Percentiles rank a stretch among this genome's conserved stretches.
These are phyloP conservation scores for Podospora appendiculata DNA, from an alignment of 495 filamentous ascomycete genomes.

Conservation along the genomic window DNA sequence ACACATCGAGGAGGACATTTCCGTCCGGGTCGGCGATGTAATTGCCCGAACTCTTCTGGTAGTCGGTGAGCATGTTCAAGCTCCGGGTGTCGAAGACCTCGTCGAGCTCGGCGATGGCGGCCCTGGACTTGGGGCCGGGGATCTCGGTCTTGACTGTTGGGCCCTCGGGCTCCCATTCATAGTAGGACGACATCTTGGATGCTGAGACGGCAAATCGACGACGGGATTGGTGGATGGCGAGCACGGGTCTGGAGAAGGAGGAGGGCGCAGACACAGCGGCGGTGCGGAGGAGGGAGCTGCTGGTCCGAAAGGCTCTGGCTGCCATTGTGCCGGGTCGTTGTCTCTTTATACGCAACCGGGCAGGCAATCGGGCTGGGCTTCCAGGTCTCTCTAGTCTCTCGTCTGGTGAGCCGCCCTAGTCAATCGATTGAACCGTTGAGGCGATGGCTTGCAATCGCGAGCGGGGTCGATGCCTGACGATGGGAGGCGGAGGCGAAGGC, in stretches of 20 bases:
- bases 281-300: background rate
- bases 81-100: constrained; percentile 89
- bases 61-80: constrained; percentile 89
- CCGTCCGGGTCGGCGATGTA: constrained; percentile 88
- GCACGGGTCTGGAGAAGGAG: background rate
- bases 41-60: constrained; percentile 62
- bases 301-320: background rate
- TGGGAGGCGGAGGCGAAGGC: too few relatives aligned
- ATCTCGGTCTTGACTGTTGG: constrained; percentile 71
- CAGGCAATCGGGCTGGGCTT: too few relatives aligned
- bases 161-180: constrained; percentile 61
- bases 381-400: too few relatives aligned
- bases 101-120: constrained; percentile 53
- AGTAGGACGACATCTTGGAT: constrained; percentile 42
- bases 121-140: constrained; percentile 74
- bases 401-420: too few relatives aligned
- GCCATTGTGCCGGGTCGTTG: background rate
- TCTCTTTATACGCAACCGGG: background rate
- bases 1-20: constrained; percentile 73
- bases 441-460: too few relatives aligned
- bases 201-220: constrained; percentile 23
- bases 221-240: constrained; percentile 2
- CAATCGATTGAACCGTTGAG: too few relatives aligned
- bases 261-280: constrained; percentile 3
- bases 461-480: too few relatives aligned